Evolutionary conservation across 345 rosid genomes (phyloP).

Genomic region (Syzygium jambos): DNA sequence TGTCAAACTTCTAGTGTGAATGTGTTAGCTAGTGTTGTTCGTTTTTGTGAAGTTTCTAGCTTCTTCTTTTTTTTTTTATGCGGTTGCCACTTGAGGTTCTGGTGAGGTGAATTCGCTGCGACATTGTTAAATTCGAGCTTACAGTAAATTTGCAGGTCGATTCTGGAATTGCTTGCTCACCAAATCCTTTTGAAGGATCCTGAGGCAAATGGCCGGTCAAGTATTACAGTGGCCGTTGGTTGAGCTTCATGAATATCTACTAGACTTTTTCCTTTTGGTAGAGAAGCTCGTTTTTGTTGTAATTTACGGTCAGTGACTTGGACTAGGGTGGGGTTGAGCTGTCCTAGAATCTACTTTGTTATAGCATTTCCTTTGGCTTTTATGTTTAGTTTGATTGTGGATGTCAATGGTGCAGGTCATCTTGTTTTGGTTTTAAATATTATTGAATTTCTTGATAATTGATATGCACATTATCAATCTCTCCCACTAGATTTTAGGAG

Average conservation of each 20-base stretch:
- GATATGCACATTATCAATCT: background rate
- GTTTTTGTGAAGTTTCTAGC: background rate
- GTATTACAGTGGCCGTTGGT: background rate
- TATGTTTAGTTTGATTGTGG: background rate
- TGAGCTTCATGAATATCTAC: background rate
- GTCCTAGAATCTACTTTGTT: background rate
- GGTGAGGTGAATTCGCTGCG: background rate
- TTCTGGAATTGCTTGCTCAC: conserved; percentile 50
- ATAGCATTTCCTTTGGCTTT: background rate
- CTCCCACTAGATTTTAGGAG: background rate
- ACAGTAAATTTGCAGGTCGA: conserved; percentile 31
- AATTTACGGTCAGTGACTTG: background rate
- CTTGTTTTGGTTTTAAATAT: background rate
- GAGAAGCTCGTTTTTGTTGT: background rate
- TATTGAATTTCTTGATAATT: background rate
- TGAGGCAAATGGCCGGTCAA: conserved; percentile 41
- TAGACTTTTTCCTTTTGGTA: background rate
- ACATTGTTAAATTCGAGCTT: background rate
- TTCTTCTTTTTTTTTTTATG: background rate
- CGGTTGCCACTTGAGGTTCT: background rate
- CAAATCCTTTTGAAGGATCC: conserved; percentile 35
- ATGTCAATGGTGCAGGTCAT: background rate
- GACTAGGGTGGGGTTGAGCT: background rate
- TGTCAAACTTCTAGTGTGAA: background rate
- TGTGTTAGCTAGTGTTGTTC: rapidly evolving